Conservation (phyloP, 495 filamentous ascomycete genomes). For the Chlorociboria aeruginascens region DNA sequence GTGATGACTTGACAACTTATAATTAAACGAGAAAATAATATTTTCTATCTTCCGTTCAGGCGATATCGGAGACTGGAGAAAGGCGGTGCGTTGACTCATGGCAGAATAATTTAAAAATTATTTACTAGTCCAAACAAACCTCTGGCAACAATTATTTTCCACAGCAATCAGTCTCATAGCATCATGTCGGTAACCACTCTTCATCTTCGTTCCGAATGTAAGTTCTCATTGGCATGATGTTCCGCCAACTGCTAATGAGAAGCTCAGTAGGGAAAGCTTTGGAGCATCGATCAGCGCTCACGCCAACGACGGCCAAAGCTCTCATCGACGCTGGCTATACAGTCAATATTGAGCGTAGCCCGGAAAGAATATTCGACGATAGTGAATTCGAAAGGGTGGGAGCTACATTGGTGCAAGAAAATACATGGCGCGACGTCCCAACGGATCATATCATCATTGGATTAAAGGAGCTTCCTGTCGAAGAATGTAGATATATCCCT, state of each 20-base stretch:
- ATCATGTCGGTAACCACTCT: slow-evolving; percentile 17
- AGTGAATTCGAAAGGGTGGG: slow-evolving; percentile 50
- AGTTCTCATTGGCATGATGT: slow-evolving; percentile 13
- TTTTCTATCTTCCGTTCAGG: too few species aligned
- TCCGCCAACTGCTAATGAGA: slow-evolving; percentile 15
- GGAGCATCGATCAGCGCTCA: slow-evolving; percentile 20
- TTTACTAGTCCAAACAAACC: too few species aligned
- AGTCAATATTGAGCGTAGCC: slow-evolving; percentile 70
- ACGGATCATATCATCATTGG: slow-evolving; percentile 76
- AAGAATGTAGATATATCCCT: slow-evolving; percentile 44
- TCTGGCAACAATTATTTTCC: too few species aligned
- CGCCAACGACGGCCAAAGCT: slow-evolving; percentile 55
- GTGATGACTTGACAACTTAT: too few species aligned
- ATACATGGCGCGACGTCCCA: slow-evolving; percentile 68
- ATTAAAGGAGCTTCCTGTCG: slow-evolving; percentile 87
- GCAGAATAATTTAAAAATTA: too few species aligned
- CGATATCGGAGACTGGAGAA: too few species aligned
- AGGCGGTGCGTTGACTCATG: too few species aligned
- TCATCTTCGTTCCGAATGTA: slow-evolving; percentile 20
- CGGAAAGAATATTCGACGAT: slow-evolving; percentile 77
- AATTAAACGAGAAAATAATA: too few species aligned
- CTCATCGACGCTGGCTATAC: slow-evolving; percentile 76
- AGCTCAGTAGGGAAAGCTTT: slow-evolving; percentile 16
- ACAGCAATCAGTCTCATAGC: background rate
- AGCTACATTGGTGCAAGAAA: slow-evolving; percentile 65